A percentile compares a stretch with the other conserved stretches of the same genome.
phyloP scores from a whole-genome alignment of 306 rosid genomes.

The Gynostemma pentaphyllum region DNA sequence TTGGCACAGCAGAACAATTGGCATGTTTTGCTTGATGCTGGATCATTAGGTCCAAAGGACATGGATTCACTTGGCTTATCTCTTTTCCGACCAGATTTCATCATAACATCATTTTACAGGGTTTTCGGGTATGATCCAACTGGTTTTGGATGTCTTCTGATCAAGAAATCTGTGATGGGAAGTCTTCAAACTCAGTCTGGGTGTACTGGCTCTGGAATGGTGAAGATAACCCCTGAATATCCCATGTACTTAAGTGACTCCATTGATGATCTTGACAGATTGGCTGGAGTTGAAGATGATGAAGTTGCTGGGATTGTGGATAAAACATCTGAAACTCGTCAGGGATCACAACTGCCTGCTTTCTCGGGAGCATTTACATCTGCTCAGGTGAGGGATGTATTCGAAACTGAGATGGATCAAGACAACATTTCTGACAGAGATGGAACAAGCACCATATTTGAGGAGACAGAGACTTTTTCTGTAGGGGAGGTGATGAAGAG shows the following conservation, averaged over 20 bases:
- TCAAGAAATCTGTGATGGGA: slow-evolving; percentile 83
- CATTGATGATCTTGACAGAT: slow-evolving; percentile 58
- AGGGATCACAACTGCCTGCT: slow-evolving; percentile 72
- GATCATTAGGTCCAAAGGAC: slow-evolving; percentile 95
- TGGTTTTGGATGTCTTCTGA: slow-evolving; percentile 93
- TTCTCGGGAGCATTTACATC: slow-evolving; percentile 89
- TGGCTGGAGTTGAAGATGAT: slow-evolving; percentile 54
- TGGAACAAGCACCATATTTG: slow-evolving; percentile 89
- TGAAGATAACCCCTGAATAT: slow-evolving; percentile 84
- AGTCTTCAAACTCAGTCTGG: slow-evolving; percentile 89
- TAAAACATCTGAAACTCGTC: slow-evolving; percentile 48
- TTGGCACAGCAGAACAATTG: slow-evolving; percentile 94
- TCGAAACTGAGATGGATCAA: slow-evolving; percentile 89
- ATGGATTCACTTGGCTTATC: slow-evolving; percentile 98
- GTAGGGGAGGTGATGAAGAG: slow-evolving; percentile 97
- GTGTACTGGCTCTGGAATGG: slow-evolving; percentile 91
- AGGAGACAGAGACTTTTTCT: slow-evolving; percentile 81
- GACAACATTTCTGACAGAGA: slow-evolving; percentile 79
- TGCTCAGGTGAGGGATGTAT: slow-evolving; percentile 83
- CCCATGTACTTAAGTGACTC: slow-evolving; percentile 87
- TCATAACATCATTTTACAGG: slow-evolving; percentile 87
- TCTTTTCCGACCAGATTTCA: slow-evolving; percentile 88
- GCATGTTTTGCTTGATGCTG: slow-evolving; percentile 97
- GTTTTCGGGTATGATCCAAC: slow-evolving; percentile 94
- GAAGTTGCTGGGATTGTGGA: slow-evolving; percentile 34